phyloP scores from a whole-genome alignment of 2,329 filamentous ascomycete genomes.

The Venturia aucupariae region DNA sequence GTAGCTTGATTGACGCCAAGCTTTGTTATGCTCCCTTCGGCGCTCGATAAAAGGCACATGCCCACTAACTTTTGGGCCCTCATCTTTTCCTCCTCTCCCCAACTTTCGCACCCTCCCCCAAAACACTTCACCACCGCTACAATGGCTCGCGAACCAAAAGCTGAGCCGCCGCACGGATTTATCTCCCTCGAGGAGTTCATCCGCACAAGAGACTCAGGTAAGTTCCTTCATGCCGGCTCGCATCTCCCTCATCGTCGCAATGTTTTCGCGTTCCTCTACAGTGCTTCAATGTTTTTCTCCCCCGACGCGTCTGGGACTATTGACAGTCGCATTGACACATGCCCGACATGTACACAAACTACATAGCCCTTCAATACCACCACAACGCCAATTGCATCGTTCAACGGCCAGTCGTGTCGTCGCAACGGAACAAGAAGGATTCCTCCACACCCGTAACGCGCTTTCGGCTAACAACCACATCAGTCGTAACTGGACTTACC shows the following conservation, averaged over 20 bases:
- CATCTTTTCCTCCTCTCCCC: background rate
- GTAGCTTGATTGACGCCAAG: too few species aligned
- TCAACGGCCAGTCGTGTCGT: background rate
- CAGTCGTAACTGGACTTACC: slow-evolving; percentile 61
- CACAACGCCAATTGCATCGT: background rate
- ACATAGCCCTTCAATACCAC: background rate
- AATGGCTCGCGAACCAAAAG: background rate
- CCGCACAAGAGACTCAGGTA: slow-evolving; percentile 72
- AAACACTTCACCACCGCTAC: background rate
- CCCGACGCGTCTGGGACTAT: background rate
- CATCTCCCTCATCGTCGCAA: background rate
- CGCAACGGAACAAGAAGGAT: background rate
- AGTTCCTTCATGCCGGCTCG: slow-evolving; percentile 23
- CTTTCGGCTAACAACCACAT: background rate
- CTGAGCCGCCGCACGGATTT: background rate
- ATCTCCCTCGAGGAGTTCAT: slow-evolving; percentile 57
- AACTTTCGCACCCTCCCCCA: background rate
- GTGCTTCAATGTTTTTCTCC: background rate
- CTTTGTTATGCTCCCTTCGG: too few species aligned
- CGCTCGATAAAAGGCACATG: background rate
- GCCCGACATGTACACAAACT: background rate
- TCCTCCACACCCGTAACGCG: background rate
- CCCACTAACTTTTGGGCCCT: background rate
- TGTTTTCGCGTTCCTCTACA: background rate
- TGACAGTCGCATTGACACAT: background rate